Conservation (phyloP, 306 rosid species). For the Amphicarpaea edgeworthii region DNA sequence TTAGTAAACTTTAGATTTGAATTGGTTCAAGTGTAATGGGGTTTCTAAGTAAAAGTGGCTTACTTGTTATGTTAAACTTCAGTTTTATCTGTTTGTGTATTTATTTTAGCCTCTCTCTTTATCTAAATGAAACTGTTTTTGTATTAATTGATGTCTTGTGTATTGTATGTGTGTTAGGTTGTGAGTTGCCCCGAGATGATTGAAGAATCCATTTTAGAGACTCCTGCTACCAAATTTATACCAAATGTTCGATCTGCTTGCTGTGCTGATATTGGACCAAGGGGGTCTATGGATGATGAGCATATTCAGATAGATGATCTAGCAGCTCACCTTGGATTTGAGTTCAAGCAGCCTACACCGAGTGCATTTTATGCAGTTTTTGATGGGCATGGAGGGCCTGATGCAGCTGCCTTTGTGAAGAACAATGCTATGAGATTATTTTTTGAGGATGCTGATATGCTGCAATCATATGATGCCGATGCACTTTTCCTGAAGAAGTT, state of each 20-base stretch:
- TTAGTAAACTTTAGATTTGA: neutral
- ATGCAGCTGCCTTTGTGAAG: conserved; percentile 81
- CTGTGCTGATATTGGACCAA: conserved; percentile 72
- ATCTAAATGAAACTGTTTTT: neutral
- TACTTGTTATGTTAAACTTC: conserved; percentile 26
- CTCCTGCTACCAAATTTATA: conserved; percentile 53
- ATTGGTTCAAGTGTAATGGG: conserved; percentile 6
- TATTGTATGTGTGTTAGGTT: conserved; percentile 51
- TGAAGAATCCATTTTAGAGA: conserved; percentile 49
- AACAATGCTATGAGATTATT: conserved; percentile 73
- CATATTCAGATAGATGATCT: conserved; percentile 82
- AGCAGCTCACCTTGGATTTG: conserved; percentile 66
- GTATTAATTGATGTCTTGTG: conserved; percentile 3
- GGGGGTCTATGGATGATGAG: conserved; percentile 85
- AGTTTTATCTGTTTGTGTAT: neutral
- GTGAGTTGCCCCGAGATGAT: conserved; percentile 56
- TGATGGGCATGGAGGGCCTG: conserved; percentile 96
- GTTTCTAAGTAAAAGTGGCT: neutral
- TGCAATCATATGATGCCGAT: conserved; percentile 57
- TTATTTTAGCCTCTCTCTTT: neutral
- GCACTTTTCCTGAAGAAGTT: conserved; percentile 56
- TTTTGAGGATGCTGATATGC: conserved; percentile 71
- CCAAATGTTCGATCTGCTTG: conserved; percentile 84
- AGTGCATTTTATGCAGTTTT: conserved; percentile 87
- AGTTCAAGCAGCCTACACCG: conserved; percentile 51